Base-by-base conservation (phyloP, 2,329 filamentous ascomycete genomes). In the Trichoderma sp. region DNA sequence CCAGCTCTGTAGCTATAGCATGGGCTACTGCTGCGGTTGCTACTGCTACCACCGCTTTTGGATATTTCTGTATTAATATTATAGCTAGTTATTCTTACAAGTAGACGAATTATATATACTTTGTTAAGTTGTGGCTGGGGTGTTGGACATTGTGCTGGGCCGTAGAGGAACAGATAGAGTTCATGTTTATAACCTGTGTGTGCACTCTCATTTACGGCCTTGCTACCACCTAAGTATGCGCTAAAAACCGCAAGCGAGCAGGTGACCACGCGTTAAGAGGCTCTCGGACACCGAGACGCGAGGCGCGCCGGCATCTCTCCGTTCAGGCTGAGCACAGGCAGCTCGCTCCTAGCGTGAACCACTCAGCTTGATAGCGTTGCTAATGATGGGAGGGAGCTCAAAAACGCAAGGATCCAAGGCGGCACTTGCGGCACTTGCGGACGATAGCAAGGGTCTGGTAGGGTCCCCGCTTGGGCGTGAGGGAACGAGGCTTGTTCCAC, bases 261-360 rank as follows among this genome's bases (percentile, higher is more conserved):
- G 68, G 68, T 69, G 68, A 69, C 53, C 56, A 69, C 68, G 68
- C 68, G 68, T 69, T 43, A 16, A 24, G 53, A 16, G 19, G 29
- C 33, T 27, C 24, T 60, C 55, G 40, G 55, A 69, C 31, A 35
- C 43, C 55, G 52, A 62, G 56, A 69, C 68, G 61, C 68, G 68
- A 52, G 35, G 66, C 66, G 66, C 66, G 66, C 49, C 24, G 31
- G 21, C 65, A 57, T 57, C 49, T 33, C 66, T 11, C 47, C n/a
- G 24, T 61, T 21, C 29, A 21, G 21, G 60, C 21, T 37, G 60
- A 55, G 31, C 21, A 33, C 27, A 55, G n/a, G 31, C 31, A n/a
- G 33, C 35, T 3, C 5, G 16, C 29, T 63, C 31, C 40, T 64
- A 43, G 49, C 52, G 61, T 27, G 8, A 19, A 43, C 60, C 47